Evolutionary conservation across 2,329 filamentous ascomycete genomes (phyloP).

Genomic region (Lasiodiplodia hormozganensis): DNA sequence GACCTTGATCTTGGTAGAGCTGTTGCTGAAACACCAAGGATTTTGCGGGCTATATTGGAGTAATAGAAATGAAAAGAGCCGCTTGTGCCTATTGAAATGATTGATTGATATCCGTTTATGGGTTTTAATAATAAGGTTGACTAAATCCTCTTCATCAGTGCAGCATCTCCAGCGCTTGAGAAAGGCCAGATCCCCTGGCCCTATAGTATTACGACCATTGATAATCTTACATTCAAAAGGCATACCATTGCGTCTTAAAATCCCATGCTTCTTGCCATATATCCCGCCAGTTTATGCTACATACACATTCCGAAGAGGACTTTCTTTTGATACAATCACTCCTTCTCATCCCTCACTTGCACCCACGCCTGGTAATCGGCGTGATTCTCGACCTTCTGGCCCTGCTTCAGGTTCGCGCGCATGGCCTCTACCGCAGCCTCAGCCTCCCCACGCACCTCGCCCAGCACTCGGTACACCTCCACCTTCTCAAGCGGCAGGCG

Average conservation of each 20-base stretch:
- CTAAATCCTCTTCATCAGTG: too few species aligned
- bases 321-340: background rate
- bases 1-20: too few species aligned
- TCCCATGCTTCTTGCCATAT: background rate
- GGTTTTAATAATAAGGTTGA: too few species aligned
- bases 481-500: conserved; percentile 41
- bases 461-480: conserved; percentile 23
- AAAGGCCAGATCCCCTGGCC: too few species aligned
- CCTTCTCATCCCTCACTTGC: background rate
- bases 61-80: too few species aligned
- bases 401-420: background rate
- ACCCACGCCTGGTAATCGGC: background rate
- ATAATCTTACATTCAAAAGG: background rate
- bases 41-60: too few species aligned
- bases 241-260: background rate
- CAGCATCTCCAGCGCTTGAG: too few species aligned
- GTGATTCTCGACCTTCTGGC: background rate
- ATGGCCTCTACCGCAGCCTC: background rate
- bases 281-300: background rate
- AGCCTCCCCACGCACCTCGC: background rate
- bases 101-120: too few species aligned
- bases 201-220: background rate
- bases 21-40: too few species aligned
- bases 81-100: too few species aligned
- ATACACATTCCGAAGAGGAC: too few species aligned